These are phyloP conservation scores for Dictyostelium intermedium DNA, from an alignment of 78 protist species.

Conservation along the genomic window DNA sequence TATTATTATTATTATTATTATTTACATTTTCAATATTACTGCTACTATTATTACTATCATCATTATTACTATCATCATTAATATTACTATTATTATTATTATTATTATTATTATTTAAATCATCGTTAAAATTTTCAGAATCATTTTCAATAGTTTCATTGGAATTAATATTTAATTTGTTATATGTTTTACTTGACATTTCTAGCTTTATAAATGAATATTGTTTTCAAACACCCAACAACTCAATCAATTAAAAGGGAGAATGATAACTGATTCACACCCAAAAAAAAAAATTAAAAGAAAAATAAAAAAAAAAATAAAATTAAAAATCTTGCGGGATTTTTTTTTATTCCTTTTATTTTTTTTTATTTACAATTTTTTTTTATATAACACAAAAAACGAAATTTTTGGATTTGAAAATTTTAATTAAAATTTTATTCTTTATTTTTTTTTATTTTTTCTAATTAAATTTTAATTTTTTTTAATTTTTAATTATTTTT, in stretches of 20 bases:
- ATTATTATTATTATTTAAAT: background rate
- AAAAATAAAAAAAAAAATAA: background rate
- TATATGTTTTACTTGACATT: background rate
- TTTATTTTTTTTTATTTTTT: too few relatives aligned
- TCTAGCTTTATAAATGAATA: background rate
- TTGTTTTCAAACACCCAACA: too few relatives aligned
- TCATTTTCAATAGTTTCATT: background rate
- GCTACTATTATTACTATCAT: background rate
- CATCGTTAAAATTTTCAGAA: background rate
- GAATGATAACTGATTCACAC: background rate
- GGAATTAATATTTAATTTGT: background rate
- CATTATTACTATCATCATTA: background rate
- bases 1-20: background rate
- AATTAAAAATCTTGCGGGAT: background rate
- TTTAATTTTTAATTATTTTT: too few relatives aligned
- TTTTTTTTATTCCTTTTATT: too few relatives aligned
- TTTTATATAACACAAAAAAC: too few relatives aligned
- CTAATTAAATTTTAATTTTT: too few relatives aligned
- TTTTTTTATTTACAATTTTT: too few relatives aligned
- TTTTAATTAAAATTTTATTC: too few relatives aligned
- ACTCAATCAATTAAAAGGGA: background rate
- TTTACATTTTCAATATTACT: background rate
- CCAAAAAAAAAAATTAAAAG: background rate
- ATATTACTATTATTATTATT: background rate
- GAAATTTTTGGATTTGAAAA: too few relatives aligned